Percentiles rank a stretch among this genome's conserved stretches.
Evolutionary conservation across 805 yeast genomes (phyloP).

Genomic region (Grigorovia transvaalensis): DNA sequence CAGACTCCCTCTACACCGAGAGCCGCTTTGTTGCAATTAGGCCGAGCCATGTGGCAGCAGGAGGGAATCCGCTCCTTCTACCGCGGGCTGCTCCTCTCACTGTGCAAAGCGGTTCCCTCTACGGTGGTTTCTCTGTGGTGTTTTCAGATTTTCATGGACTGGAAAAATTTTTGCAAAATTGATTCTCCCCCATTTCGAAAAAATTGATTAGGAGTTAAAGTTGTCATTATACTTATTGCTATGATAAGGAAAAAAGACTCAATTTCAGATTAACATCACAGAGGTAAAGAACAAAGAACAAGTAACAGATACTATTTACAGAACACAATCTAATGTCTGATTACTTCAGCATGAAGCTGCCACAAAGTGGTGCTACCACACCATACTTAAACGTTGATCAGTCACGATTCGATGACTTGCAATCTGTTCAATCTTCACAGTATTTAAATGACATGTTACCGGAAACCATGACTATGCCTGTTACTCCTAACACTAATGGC

Average conservation of each 20-base stretch:
- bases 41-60: slow-evolving; percentile 4
- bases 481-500: background rate
- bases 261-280: background rate
- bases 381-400: background rate
- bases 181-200: background rate
- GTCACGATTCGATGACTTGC: slow-evolving; percentile 6
- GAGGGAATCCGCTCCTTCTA: slow-evolving; percentile 67
- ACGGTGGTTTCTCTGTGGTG: slow-evolving; percentile 54
- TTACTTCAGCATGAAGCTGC: slow-evolving; percentile 14
- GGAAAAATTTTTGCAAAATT: background rate
- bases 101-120: slow-evolving; percentile 74
- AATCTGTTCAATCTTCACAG: slow-evolving; percentile 18
- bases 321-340: no score
- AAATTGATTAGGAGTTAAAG: no score
- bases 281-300: no score
- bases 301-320: no score
- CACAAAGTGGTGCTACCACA: background rate
- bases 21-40: background rate
- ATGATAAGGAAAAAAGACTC: no score
- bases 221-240: no score
- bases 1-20: background rate
- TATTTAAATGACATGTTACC: slow-evolving; percentile 17
- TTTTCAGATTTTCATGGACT: slow-evolving; percentile 35
- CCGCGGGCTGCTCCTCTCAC: slow-evolving; percentile 60
- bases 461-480: slow-evolving; percentile 6